Base-by-base conservation (phyloP, 1,284 basidiomycete genomes). In the Phellinidium pouzarii region DNA sequence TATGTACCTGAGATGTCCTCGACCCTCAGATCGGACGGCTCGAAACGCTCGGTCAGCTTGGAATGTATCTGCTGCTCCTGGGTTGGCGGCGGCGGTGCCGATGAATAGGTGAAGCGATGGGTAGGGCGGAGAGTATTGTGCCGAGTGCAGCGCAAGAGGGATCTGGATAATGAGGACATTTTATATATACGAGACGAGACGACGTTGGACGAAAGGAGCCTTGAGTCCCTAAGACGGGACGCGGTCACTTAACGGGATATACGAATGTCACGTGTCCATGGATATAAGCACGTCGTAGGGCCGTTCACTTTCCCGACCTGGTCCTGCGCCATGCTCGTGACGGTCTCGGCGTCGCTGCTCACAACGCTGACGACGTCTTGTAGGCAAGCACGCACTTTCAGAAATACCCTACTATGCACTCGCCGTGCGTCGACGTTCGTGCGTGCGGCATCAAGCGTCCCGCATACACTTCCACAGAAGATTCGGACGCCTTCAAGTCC, bases 1-100 rank as follows among this genome's bases (percentile, higher is more conserved):
- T 11, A 64, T 79, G 57, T 34, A 91, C 93, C 91, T 43, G 93
- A 95, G 8, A 94, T 80, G 66, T 96, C 93, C 69, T 92, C 83
- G 1, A 96, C 92, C 58, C 82, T 77, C 22, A 95, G 70, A 57
- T 81, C 76, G 22, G 84, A 79, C 12, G 93, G 91, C 8, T 77
- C 68, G 68, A 96, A 94, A 60, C 71, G 80, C 44, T 79, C 75
- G 5, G 74, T 76, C 38, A 97, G 72, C 70, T 94, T 94, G 25
- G 75, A 64, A 62, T 80, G 74, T 59, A 97, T 94, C 17, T 66
- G 65, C 49, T 74, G 69, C 68, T 93, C 90, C 25, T 57, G 38
- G 8, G 60, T 52, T 22, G 62, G 54, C 25, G 55, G 42, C 22
- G 55, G 42, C 3, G 56, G 27, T 25, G 40, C 12, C 12, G 40